Evolutionary conservation across 2,329 filamentous ascomycete genomes (phyloP), one percentile per base, ranked within the genome.

Genomic region (Xylaria sp.): DNA sequence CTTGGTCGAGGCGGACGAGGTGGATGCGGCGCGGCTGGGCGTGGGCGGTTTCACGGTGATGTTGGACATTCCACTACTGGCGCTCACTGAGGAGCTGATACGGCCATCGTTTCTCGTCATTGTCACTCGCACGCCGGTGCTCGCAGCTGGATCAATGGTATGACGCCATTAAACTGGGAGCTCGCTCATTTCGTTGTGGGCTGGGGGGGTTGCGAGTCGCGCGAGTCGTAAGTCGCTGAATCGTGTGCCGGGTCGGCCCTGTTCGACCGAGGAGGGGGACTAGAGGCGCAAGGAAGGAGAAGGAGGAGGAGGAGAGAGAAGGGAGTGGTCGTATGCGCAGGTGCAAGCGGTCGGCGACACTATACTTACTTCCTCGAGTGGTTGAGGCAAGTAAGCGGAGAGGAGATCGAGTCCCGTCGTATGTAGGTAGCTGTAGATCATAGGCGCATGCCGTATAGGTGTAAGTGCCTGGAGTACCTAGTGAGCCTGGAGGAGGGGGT

Each of bases 81-180:
- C 87, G 84, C 87, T 89, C 81, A 88, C 88, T 73, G 86, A 82
- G 72, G 89, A 90, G 83, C 86, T 89, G 85, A 90, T 87, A 81
- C 89, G 90, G 81, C 85, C 84, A 76, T 92, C 89, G 83, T 90
- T 87, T 81, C 86, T 88, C 81, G 89, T 88, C 90, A 93, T 92
- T 81, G 81, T 88, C 73, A 73, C 72, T 75, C 70, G 70, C 70
- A 72, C 70, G 66, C 70, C 70, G 65, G 71, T 72, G 71, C 75
- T 74, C 68, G 61, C 71, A 74, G 71, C 69, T 74, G 56, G 66
- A 67, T 75, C 60, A 75, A 71, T 67, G 71, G 61, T 71, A 71
- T 67, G 72, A 59, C 75, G 75, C 76, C 75, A 77, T 78, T 67
- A 76, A 77, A 62, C 56, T 54, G 60, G 57, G 58, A 64, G 57